phyloP scores from a whole-genome alignment of 495 filamentous ascomycete genomes.

The Penicillium verhagenii region DNA sequence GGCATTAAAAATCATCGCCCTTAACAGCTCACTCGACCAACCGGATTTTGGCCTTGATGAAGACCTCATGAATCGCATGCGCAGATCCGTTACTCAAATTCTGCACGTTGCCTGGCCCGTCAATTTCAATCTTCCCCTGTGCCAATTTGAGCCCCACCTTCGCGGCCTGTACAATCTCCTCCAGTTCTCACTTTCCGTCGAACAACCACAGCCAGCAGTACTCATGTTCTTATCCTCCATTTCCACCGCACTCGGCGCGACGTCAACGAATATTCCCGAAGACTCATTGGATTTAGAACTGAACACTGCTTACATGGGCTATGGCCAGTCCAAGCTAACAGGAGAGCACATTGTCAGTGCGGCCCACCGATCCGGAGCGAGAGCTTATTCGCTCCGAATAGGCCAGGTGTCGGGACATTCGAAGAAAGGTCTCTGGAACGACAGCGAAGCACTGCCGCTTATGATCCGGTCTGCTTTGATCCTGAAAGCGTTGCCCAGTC shows the following conservation, averaged over 20 bases:
- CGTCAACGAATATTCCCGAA: constrained; percentile 39
- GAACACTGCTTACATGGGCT: constrained; percentile 48
- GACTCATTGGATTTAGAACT: constrained; percentile 36
- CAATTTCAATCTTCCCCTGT: constrained; percentile 51
- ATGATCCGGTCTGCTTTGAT: constrained; percentile 55
- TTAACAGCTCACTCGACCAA: constrained; percentile 39
- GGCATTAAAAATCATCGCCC: constrained; percentile 35
- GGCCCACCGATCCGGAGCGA: constrained; percentile 36
- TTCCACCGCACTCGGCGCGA: constrained; percentile 43
- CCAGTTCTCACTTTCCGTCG: constrained; percentile 50
- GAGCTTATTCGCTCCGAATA: constrained; percentile 52
- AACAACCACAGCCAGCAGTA: constrained; percentile 39
- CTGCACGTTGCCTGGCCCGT: constrained; percentile 61
- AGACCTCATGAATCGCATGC: constrained; percentile 33
- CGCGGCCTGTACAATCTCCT: constrained; percentile 52
- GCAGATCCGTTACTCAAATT: constrained; percentile 44
- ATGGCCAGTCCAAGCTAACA: constrained; percentile 58
- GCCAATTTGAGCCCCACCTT: constrained; percentile 46
- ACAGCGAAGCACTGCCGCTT: constrained; percentile 54
- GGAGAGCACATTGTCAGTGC: constrained; percentile 50
- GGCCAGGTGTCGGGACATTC: constrained; percentile 60
- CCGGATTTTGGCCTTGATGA: constrained; percentile 43
- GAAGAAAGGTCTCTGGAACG: constrained; percentile 57
- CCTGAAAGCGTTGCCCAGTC: constrained; percentile 45
- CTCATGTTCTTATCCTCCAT: constrained; percentile 54